Conservation (phyloP, 2,329 filamentous ascomycete genomes). For the Sporothrix curviconia region DNA sequence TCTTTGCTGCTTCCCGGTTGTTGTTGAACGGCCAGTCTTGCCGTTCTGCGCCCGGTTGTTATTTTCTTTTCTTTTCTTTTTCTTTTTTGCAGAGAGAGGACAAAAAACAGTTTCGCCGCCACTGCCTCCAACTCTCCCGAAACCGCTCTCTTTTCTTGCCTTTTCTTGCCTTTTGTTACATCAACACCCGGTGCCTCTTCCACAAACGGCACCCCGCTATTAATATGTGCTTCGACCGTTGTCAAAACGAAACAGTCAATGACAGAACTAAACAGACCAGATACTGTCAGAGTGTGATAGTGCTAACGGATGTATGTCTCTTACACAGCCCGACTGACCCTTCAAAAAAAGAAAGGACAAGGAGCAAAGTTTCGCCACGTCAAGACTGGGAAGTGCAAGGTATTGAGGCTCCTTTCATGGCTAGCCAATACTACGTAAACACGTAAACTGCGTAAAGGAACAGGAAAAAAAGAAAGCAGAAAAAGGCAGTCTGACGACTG, state of each 20-base stretch:
- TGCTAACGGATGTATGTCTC: no score
- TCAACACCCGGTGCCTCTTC: neutral
- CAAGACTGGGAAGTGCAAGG: no score
- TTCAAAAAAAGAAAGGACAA: neutral
- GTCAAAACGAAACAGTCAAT: constrained; percentile 7
- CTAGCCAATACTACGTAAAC: constrained; percentile 3
- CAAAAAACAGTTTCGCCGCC: neutral
- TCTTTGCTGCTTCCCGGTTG: neutral
- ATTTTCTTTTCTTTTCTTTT: neutral
- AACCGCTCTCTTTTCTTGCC: neutral
- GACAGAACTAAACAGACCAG: neutral
- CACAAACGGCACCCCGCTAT: neutral
- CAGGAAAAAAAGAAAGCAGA: no score
- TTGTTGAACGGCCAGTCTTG: neutral
- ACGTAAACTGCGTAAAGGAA: no score
- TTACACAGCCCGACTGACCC: no score
- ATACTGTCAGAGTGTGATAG: no score
- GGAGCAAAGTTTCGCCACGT: no score
- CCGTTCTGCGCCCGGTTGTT: neutral
- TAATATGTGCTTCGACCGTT: neutral
- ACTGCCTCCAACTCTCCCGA: neutral
- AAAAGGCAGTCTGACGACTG: constrained; percentile 2
- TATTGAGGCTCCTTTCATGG: no score
- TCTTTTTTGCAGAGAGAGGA: neutral
- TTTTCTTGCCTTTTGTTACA: neutral